Evolutionary conservation across 2,329 filamentous ascomycete genomes (phyloP).

Genomic region (Cytospora schulzeri): DNA sequence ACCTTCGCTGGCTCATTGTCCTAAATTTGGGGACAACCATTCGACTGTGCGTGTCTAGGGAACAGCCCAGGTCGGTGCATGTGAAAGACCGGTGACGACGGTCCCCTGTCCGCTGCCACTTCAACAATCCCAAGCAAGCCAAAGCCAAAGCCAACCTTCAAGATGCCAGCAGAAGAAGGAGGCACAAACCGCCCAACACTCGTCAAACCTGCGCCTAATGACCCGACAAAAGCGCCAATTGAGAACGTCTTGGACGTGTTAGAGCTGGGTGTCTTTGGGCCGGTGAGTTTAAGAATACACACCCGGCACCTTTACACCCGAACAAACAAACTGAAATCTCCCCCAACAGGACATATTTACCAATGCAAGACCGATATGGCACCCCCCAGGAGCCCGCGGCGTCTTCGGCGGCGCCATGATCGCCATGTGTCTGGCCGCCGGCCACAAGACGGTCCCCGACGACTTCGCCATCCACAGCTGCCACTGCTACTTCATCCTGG

Average conservation of each 20-base stretch:
- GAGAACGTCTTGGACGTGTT: constrained; percentile 90
- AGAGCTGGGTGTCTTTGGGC: constrained; percentile 73
- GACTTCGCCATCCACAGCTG: constrained; percentile 89
- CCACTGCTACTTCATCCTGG: constrained; percentile 98
- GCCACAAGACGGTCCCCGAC: constrained; percentile 79
- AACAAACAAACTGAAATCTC: not conserved
- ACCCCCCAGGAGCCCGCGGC: constrained; percentile 86
- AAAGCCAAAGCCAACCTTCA: not conserved
- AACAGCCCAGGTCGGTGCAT: not conserved
- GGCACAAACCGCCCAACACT: constrained; percentile 53
- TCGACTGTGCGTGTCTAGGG: too few relatives aligned
- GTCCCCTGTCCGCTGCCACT: not conserved
- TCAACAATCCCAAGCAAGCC: too few relatives aligned
- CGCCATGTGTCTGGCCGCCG: constrained; percentile 85
- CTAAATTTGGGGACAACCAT: too few relatives aligned
- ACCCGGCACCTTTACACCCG: constrained; percentile 4
- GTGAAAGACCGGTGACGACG: not conserved
- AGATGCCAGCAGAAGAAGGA: constrained; percentile 21
- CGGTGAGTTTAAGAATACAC: constrained; percentile 52
- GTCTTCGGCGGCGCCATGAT: constrained; percentile 95
- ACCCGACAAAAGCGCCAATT: constrained; percentile 74
- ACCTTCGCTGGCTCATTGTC: not conserved
- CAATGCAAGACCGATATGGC: constrained; percentile 89
- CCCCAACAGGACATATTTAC: constrained; percentile 75
- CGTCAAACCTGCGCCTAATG: constrained; percentile 72